Percentiles rank a stretch among this genome's conserved stretches.
Conservation (phyloP, 352 stramenopile species). For the Globisporangium orthogonon region DNA sequence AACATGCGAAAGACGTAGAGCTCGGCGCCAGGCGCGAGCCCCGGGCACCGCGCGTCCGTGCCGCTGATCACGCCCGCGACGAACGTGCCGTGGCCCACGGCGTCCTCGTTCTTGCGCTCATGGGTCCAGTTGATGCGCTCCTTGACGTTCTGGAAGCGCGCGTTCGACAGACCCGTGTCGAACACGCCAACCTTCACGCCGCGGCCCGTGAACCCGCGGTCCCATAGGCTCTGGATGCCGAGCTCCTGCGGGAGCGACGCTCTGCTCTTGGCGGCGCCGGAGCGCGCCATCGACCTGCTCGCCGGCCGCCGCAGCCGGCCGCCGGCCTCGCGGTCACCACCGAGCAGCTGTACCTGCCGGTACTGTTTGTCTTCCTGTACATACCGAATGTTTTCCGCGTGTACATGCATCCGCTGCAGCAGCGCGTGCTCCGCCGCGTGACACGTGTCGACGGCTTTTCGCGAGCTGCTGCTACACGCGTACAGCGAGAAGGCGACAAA, state of each 20-base stretch:
- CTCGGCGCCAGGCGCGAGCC: conserved; percentile 69
- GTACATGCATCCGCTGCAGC: background rate
- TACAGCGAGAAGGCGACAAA: conserved; percentile 56
- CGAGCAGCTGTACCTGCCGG: conserved; percentile 14
- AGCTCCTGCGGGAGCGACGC: conserved; percentile 41
- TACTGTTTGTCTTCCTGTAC: conserved; percentile 48
- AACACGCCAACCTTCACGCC: conserved; percentile 84
- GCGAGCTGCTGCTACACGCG: conserved; percentile 18
- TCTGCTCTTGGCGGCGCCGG: conserved; percentile 17
- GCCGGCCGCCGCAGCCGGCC: conserved; percentile 5
- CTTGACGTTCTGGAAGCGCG: conserved; percentile 53
- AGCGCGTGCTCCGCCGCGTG: conserved; percentile 20
- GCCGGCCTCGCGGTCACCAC: conserved; percentile 9
- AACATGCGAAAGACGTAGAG: conserved; percentile 86
- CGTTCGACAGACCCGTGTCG: conserved; percentile 68
- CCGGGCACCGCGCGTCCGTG: conserved; percentile 50
- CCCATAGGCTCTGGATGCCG: conserved; percentile 47
- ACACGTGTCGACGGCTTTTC: conserved; percentile 7
- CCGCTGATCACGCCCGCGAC: conserved; percentile 71
- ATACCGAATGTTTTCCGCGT: conserved; percentile 20
- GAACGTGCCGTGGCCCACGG: conserved; percentile 81
- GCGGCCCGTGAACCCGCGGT: conserved; percentile 52
- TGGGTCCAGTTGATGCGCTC: conserved; percentile 86
- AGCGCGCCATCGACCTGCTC: conserved; percentile 1
- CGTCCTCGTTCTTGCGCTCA: conserved; percentile 68